Evolutionary conservation across 371 early-diverging fungal species (phyloP), one percentile per base, ranked within the genome.

Genomic region (Mucor circinelloides): DNA sequence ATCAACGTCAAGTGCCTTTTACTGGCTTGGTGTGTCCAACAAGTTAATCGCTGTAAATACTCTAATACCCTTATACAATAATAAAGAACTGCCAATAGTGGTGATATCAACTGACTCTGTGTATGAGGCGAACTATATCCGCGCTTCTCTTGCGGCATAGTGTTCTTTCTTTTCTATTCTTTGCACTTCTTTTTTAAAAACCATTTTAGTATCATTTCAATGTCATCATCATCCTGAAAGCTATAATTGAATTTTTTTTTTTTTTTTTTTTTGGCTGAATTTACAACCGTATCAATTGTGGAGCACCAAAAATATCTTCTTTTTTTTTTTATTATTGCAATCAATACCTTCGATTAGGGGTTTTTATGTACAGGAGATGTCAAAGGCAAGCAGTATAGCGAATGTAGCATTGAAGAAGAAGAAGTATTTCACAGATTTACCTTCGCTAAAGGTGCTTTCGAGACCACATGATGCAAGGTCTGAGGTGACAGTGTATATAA

Each of bases 401-500:
- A 48, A 48, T 9, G 21, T 48, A 2, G 48, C 48, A 3, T 21
- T 48, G 19, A 54, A 54, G 19, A 66, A 62, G 19, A 72, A 72
- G 30, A 78, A 78, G 56, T 76, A 78, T 25, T 80, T 82, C 66
- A 77, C 77, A 0, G 75, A 78, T 52, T 59, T 82, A 32, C 79
- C 80, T n/a, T 73, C 75, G 17, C 40, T 78, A 6, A 71, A 80
- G 59, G 70, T 82, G 3, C 69, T 82, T 17, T 69, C 83, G 19
- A 60, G 83, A 44, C 72, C 77, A 2, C 62, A 60, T 15, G 70
- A 75, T 32, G 48, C 17, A 10, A 64, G 74, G 10, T 72, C 80
- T 23, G 80, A 82, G 60, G 79, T 78, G 0, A 82, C 83, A 0
- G 83, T 82, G 15, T 82, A 82, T 74, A 76, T 82, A 0, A 82